Evolutionary conservation across 2,329 filamentous ascomycete species (phyloP).

Genomic region (Pseudohalonectria lignicola): DNA sequence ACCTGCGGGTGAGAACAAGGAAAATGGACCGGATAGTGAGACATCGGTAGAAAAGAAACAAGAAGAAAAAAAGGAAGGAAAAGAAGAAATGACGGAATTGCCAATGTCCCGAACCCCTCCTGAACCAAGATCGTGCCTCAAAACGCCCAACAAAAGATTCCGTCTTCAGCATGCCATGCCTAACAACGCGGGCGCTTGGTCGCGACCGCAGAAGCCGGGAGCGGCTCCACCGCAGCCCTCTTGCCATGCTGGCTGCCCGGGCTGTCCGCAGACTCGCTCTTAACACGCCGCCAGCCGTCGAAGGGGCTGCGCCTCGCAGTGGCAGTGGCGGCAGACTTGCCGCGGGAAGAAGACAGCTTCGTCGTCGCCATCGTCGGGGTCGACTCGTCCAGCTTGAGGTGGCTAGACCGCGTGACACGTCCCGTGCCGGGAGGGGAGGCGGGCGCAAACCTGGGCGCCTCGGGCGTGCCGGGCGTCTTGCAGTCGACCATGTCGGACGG

Average conservation of each 20-base stretch:
- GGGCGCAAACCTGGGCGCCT: conserved; percentile 43
- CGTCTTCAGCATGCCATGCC: too few relatives aligned
- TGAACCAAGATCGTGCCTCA: too few relatives aligned
- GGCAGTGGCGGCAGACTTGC: too few relatives aligned
- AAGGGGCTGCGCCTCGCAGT: conserved; percentile 54
- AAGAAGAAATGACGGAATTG: not conserved
- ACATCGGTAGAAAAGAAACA: not conserved
- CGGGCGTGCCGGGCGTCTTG: conserved; percentile 33
- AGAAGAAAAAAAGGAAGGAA: not conserved
- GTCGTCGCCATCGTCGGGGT: conserved; percentile 28
- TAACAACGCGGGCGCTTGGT: conserved; percentile 1
- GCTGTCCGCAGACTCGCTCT: too few relatives aligned
- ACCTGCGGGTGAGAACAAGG: not conserved
- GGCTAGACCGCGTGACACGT: conserved; percentile 45
- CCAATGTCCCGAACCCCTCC: conserved; percentile 6
- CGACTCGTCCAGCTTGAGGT: conserved; percentile 32
- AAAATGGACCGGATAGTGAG: not conserved
- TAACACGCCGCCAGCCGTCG: conserved; percentile 57
- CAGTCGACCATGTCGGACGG: conserved; percentile 23
- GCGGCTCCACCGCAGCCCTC: not conserved
- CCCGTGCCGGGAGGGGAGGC: conserved; percentile 52
- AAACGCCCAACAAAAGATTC: too few relatives aligned
- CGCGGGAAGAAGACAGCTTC: conserved; percentile 16
- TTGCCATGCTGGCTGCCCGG: not conserved
- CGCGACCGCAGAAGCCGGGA: not conserved